Conservation (phyloP, 1,284 basidiomycete species). For the Apiotrichum gamsii region DNA sequence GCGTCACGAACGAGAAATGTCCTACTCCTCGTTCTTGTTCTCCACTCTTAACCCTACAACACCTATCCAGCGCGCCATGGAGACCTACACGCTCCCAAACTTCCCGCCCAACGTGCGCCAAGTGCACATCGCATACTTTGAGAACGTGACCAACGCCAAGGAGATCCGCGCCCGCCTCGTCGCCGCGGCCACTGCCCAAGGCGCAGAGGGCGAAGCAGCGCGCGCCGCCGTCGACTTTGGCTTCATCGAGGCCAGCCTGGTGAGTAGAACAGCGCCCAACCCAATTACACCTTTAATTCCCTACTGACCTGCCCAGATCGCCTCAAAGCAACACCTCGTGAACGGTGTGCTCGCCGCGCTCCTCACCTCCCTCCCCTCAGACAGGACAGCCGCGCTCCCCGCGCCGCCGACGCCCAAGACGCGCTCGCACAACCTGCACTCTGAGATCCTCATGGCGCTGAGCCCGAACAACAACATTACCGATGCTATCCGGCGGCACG, state of each 20-base stretch:
- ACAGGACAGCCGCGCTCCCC: constrained; percentile 1
- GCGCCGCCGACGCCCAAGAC: constrained; percentile 23
- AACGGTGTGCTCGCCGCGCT: constrained; percentile 75
- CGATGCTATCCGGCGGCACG: constrained; percentile 76
- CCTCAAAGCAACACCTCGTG: constrained; percentile 57
- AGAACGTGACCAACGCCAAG: constrained; percentile 59
- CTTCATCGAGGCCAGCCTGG: constrained; percentile 68
- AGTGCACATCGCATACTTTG: constrained; percentile 64
- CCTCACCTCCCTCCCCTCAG: constrained; percentile 52
- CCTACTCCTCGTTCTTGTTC: too few relatives aligned
- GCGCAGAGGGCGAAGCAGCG: constrained; percentile 60
- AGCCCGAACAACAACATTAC: constrained; percentile 83
- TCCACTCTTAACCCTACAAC: too few relatives aligned
- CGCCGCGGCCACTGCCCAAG: constrained; percentile 57
- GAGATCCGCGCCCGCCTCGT: constrained; percentile 62
- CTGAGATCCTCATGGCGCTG: constrained; percentile 74
- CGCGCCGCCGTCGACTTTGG: constrained; percentile 74
- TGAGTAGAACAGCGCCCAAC: constrained; percentile 34
- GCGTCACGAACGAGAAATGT: too few relatives aligned
- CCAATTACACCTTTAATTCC: background rate
- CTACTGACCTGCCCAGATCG: constrained; percentile 39
- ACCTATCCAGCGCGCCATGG: constrained; percentile 34
- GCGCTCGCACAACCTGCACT: constrained; percentile 52
- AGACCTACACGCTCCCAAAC: constrained; percentile 43
- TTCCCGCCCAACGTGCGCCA: constrained; percentile 33